Base-by-base conservation (phyloP, 768 basidiomycete species). In the Lentinula detonsa region DNA sequence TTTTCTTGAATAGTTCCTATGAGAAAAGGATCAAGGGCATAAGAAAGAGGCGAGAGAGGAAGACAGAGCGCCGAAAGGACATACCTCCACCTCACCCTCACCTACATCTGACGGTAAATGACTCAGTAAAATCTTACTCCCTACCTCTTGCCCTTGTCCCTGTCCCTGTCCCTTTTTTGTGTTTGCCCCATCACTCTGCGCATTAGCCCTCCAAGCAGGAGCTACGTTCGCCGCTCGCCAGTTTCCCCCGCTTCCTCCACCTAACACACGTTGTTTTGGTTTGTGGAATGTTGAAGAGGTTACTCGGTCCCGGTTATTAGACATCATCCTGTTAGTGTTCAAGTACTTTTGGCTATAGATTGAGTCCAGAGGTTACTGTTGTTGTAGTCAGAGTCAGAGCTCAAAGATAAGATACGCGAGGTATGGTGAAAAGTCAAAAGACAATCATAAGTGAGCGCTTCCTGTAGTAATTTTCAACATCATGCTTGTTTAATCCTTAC, bases 1-100 rank as follows among this genome's bases (percentile, higher is more conserved):
- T 92, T 71, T 86, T 90, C 63, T 75, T 80, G 71, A 92, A 91
- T 56, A 92, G 75, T 43, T 88, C 85, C 90, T 92, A 66, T 43
- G n/a, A 15, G 33, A n/a, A 33, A 7, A 9, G 13, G n/a, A 35
- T 40, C 9, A 34, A 10, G 48, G 23, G 9, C 28, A 13, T 33
- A 4, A 13, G 8, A 11, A 16, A 0, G 21, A 6, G 7, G 37
- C 7, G 16, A 33, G 11, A 50, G 16, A 57, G 15, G 10, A 62
- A 40, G 16, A 33, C 28, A 45, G 10, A 46, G 34, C 45, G 16
- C 8, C 31, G 60, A 40, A 37, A 6, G 13, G 61, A 67, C 77
- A 71, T 68, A 85, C 89, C 78, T 88, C 84, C 39, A 91, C 80
- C 64, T 91, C 89, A 54, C 76, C 76, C 62, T 88, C 85, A 15